Conservation (phyloP, 2,329 filamentous ascomycete genomes). For the Raffaelea albimanens region DNA sequence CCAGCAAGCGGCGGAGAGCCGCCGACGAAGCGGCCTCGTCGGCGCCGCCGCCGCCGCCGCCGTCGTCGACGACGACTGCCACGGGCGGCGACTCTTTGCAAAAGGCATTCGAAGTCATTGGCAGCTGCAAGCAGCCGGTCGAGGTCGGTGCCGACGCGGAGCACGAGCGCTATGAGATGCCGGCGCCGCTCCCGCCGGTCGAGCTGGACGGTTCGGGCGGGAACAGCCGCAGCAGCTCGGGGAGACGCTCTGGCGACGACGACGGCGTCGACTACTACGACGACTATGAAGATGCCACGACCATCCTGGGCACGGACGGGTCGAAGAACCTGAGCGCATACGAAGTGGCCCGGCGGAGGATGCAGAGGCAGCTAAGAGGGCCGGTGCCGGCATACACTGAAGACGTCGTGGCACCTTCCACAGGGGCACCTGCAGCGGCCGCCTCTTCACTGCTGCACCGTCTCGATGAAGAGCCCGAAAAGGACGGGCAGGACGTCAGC, state of each 20-base stretch:
- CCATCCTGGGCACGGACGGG: slow-evolving; percentile 30
- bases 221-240: slow-evolving; percentile 20
- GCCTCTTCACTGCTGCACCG: not conserved
- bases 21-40: not conserved
- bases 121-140: slow-evolving; percentile 23
- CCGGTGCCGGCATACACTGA: slow-evolving; percentile 37
- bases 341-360: slow-evolving; percentile 38
- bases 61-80: not conserved
- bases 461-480: slow-evolving; percentile 12
- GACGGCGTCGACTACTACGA: slow-evolving; percentile 3
- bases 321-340: slow-evolving; percentile 35
- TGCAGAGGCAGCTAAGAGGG: slow-evolving; percentile 41
- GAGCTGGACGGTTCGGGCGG: slow-evolving; percentile 35
- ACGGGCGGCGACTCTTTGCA: slow-evolving; percentile 13
- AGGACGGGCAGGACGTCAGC: slow-evolving; percentile 25
- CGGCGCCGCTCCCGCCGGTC: slow-evolving; percentile 33
- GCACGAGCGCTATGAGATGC: slow-evolving; percentile 43
- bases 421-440: too few species aligned
- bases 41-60: not conserved
- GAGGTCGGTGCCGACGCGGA: slow-evolving; percentile 32
- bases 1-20: not conserved
- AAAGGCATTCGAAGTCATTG: slow-evolving; percentile 10
- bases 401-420: too few species aligned
- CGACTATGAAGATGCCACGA: slow-evolving; percentile 20
- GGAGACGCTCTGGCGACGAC: slow-evolving; percentile 12